Base-by-base conservation (phyloP, 2,329 filamentous ascomycete species). In the Verticillium dahliae region DNA sequence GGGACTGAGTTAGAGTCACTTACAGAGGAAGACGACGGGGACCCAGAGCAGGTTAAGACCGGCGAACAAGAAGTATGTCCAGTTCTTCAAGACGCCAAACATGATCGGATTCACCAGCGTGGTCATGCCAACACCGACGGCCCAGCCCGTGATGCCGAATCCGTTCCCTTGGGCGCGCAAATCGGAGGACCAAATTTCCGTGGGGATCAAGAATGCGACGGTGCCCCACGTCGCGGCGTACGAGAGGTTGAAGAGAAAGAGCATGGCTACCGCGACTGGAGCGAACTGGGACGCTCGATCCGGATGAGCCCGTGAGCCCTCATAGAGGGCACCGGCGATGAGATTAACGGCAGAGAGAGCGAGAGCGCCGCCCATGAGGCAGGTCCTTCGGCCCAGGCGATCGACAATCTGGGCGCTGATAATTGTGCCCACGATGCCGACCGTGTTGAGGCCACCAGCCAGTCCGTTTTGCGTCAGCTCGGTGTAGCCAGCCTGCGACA, bases 111-210 rank as follows among this genome's bases (percentile, higher is more conserved):
- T 84, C 63, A 84, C 77, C 56, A 84, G 73, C 2, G 76, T 76
- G 1, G 82, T 84, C 78, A 80, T 79, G 39, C 82, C 82, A 9
- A 81, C 79, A 41, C 82, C 84, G 62, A 84, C 77, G 18, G 84
- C 82, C 83, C 84, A 86, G 1, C 83, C 82, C 1, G 81, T 81
- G 62, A 86, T 84, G 18, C 80, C 80, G 65, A 86, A 85, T 7
- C 81, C 81, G 67, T 85, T 83, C 7, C 83, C 84, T 67, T 85
- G 80, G n/a, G 83, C 82, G 27, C 84, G 77, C 59, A 85, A 76
- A 54, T 82, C 80, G 15, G 77, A 80, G 1, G 83, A 78, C 71
- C 82, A 86, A 61, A 86, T 84, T 69, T 86, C 83, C 0, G 82
- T 84, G 0, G 79, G 80, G 4, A 81, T 68, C 6, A 82, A 70